Evolutionary conservation across 805 yeast genomes (phyloP).

Genomic region (Wickerhamiella dianesei): DNA sequence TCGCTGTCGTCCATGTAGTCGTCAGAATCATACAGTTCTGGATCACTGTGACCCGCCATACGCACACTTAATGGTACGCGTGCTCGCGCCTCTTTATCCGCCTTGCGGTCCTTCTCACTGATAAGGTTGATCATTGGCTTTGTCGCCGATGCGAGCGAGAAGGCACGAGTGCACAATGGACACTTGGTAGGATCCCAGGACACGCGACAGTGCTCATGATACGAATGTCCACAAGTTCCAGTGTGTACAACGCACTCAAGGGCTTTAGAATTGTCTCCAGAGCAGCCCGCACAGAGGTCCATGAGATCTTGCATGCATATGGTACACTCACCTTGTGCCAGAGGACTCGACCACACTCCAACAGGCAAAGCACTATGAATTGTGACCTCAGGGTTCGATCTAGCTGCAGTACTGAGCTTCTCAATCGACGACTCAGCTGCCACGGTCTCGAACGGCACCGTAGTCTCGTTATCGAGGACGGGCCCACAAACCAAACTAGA

Average conservation of each 20-base stretch:
- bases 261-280: not conserved
- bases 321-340: not conserved
- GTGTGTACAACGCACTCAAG: not conserved
- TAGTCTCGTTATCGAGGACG: not conserved
- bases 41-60: too few species aligned
- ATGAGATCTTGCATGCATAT: not conserved
- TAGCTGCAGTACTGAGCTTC: not conserved
- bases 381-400: not conserved
- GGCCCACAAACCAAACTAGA: too few species aligned
- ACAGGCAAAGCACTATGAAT: not conserved
- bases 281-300: not conserved
- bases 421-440: not conserved
- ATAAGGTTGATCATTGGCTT: not conserved
- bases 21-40: too few species aligned
- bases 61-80: too few species aligned
- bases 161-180: not conserved
- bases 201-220: not conserved
- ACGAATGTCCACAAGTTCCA: not conserved
- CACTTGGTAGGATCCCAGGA: not conserved
- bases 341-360: not conserved
- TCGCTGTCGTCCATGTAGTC: too few species aligned
- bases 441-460: not conserved
- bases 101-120: not conserved
- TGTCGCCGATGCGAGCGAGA: not conserved
- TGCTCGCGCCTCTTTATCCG: not conserved